phyloP scores from a whole-genome alignment of 768 basidiomycete genomes.

The Boletales sp. region DNA sequence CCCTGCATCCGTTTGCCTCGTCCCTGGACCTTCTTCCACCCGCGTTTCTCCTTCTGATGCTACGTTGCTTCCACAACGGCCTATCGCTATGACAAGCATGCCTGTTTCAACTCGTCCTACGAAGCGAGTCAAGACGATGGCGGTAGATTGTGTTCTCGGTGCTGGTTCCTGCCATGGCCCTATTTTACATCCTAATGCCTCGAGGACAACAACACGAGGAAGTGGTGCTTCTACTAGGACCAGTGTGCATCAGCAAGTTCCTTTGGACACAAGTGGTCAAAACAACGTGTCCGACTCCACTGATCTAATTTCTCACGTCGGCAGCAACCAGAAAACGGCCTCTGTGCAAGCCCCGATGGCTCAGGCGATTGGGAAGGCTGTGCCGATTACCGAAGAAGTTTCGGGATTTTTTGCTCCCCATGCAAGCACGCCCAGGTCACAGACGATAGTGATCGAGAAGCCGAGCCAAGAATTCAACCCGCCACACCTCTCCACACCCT shows the following conservation, averaged over 20 bases:
- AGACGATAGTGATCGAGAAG: background rate
- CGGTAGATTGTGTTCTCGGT: background rate
- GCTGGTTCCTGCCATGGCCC: background rate
- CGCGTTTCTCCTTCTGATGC: slow-evolving; percentile 9
- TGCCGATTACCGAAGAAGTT: background rate
- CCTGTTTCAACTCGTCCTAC: background rate
- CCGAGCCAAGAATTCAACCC: background rate
- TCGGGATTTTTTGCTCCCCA: background rate
- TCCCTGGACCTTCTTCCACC: slow-evolving; percentile 2
- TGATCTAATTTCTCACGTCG: slow-evolving; percentile 1
- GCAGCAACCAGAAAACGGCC: background rate
- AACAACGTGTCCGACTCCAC: slow-evolving; percentile 11
- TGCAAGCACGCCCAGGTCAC: background rate
- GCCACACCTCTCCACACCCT: background rate
- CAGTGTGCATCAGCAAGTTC: background rate
- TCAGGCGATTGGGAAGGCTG: slow-evolving; percentile 4
- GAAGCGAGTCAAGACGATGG: slow-evolving; percentile 8
- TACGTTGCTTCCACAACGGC: background rate
- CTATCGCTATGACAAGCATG: background rate
- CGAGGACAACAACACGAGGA: slow-evolving; percentile 2
- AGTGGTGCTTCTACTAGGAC: background rate
- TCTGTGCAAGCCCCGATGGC: background rate
- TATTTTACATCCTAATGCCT: background rate
- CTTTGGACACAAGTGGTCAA: background rate
- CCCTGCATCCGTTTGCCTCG: background rate